A percentile compares a stretch with the other conserved stretches of the same genome.
phyloP scores from a whole-genome alignment of 768 basidiomycete genomes.

The Pisolithus microcarpus region DNA sequence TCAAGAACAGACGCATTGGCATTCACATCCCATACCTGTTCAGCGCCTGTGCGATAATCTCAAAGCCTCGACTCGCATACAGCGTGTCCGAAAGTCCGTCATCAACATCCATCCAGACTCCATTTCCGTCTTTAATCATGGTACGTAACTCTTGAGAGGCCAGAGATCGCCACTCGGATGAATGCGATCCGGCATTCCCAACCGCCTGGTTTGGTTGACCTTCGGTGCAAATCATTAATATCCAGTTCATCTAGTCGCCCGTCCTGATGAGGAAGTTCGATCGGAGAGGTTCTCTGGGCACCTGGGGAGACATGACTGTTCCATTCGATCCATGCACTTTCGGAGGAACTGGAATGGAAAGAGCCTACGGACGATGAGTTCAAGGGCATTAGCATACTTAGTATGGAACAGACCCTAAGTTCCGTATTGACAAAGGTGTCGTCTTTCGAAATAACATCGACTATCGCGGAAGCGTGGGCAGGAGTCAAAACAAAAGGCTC shows the following conservation, averaged over 20 bases:
- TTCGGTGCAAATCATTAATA: constrained; percentile 8
- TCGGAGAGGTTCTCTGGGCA: constrained; percentile 14
- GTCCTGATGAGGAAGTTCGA: constrained; percentile 4
- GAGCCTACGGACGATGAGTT: constrained; percentile 10
- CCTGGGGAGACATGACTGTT: constrained; percentile 18
- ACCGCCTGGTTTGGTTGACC: neutral
- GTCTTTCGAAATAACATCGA: constrained; percentile 34
- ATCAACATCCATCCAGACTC: constrained; percentile 55
- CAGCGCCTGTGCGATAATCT: constrained; percentile 39
- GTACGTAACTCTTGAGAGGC: constrained; percentile 27
- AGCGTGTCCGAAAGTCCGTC: constrained; percentile 33
- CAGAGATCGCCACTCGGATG: constrained; percentile 16
- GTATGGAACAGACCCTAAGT: constrained; percentile 25
- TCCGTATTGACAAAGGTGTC: constrained; percentile 27
- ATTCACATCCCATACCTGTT: constrained; percentile 26
- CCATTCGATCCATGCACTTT: constrained; percentile 23
- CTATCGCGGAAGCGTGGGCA: constrained; percentile 25
- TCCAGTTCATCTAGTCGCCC: constrained; percentile 10
- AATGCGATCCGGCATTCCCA: neutral
- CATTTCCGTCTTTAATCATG: constrained; percentile 38
- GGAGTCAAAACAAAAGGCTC: constrained; percentile 25
- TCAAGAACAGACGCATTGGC: constrained; percentile 6
- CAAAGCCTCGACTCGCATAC: constrained; percentile 38
- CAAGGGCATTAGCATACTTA: neutral
- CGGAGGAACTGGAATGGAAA: constrained; percentile 27